phyloP scores from a whole-genome alignment of 768 basidiomycete species.

The Suillus paluster region DNA sequence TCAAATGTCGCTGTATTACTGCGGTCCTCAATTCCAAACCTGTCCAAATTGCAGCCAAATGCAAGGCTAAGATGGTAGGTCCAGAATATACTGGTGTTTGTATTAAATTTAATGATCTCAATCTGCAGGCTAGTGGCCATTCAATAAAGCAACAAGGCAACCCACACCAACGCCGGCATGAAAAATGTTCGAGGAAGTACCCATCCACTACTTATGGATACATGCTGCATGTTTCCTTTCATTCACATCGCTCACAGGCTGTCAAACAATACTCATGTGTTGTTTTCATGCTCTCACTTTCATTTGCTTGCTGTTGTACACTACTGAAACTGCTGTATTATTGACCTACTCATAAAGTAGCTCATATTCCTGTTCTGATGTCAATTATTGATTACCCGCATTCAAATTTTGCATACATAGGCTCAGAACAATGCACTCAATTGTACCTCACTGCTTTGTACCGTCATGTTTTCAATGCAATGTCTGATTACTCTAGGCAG shows the following conservation, averaged over 20 bases:
- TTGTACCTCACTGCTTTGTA: not conserved
- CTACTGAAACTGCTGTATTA: constrained; percentile 1
- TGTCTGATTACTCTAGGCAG: not conserved
- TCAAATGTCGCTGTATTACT: not conserved
- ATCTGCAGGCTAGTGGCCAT: too few species aligned
- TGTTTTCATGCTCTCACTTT: not conserved
- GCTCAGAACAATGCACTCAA: not conserved
- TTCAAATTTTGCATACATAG: not conserved
- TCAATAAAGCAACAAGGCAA: too few species aligned
- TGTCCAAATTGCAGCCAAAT: too few species aligned
- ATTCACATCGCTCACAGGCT: not conserved
- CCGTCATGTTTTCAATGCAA: not conserved
- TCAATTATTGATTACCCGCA: not conserved
- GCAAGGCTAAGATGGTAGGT: too few species aligned
- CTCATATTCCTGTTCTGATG: not conserved
- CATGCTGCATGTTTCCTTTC: not conserved
- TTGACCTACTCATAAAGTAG: not conserved
- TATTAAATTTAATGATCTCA: too few species aligned
- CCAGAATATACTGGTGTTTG: too few species aligned
- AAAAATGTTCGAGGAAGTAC: too few species aligned
- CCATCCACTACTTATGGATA: not conserved
- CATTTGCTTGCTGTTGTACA: not conserved
- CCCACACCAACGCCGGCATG: too few species aligned
- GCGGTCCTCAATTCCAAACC: not conserved
- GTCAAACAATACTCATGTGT: not conserved